phyloP scores from a whole-genome alignment of 2,329 filamentous ascomycete genomes.

The Albifimbria verrucaria region DNA sequence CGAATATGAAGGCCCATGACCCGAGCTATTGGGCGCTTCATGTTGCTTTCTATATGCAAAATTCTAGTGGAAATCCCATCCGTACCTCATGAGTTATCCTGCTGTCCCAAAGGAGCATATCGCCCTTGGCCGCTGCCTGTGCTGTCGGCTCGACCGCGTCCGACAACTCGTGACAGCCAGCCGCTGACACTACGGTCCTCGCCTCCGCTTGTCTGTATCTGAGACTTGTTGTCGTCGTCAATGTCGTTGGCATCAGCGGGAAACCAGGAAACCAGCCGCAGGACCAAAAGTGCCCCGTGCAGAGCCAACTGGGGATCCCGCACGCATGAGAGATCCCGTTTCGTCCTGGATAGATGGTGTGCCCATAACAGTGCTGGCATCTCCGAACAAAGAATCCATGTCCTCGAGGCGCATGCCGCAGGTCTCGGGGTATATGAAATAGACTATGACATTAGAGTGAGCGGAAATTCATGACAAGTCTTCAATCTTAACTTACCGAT shows the following conservation, averaged over 20 bases:
- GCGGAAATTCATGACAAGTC: no score
- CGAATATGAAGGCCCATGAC: neutral
- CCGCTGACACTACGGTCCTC: slow-evolving; percentile 44
- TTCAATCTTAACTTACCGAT: slow-evolving; percentile 70
- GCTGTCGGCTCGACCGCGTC: slow-evolving; percentile 35
- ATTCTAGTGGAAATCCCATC: slow-evolving; percentile 18
- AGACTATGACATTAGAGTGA: no score
- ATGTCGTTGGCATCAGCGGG: slow-evolving; percentile 76
- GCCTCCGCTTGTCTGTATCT: slow-evolving; percentile 26
- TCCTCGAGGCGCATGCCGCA: slow-evolving; percentile 93
- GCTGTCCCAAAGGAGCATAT: slow-evolving; percentile 39
- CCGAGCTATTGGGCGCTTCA: neutral
- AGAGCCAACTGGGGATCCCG: slow-evolving; percentile 70
- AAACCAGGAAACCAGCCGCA: slow-evolving; percentile 72
- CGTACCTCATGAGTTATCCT: slow-evolving; percentile 26
- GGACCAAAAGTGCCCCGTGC: slow-evolving; percentile 60
- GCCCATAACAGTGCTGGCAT: slow-evolving; percentile 76
- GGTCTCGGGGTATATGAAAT: slow-evolving; percentile 96
- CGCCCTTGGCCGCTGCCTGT: slow-evolving; percentile 36
- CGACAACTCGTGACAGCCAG: slow-evolving; percentile 43
- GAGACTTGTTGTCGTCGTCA: slow-evolving; percentile 43
- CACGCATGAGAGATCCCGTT: slow-evolving; percentile 75
- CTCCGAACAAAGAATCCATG: slow-evolving; percentile 93
- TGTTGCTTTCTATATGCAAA: slow-evolving; percentile 37
- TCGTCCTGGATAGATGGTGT: slow-evolving; percentile 74